Evolutionary conservation across 2,329 filamentous ascomycete species (phyloP).

Genomic region (Aspergillus fructus): DNA sequence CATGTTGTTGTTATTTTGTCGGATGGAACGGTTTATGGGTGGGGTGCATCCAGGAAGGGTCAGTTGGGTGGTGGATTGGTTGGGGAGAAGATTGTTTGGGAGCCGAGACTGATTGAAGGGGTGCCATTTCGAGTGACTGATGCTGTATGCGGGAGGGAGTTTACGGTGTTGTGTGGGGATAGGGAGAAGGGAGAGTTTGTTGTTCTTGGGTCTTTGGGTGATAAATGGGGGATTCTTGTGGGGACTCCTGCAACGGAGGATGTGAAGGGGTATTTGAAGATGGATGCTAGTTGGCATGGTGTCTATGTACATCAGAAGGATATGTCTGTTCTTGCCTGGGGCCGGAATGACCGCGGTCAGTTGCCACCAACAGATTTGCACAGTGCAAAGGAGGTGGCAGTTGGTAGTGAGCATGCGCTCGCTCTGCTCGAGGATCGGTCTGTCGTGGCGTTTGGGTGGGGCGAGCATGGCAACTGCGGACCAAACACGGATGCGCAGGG

Average conservation of each 20-base stretch:
- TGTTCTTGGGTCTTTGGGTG: conserved; percentile 63
- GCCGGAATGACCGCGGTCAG: conserved; percentile 82
- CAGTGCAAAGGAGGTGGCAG: conserved; percentile 62
- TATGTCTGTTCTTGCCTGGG: conserved; percentile 69
- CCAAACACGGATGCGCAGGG: conserved; percentile 59
- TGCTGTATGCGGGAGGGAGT: conserved; percentile 79
- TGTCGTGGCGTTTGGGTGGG: conserved; percentile 91
- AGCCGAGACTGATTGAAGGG: conserved; percentile 62
- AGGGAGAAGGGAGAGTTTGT: conserved; percentile 58
- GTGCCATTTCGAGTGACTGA: conserved; percentile 61
- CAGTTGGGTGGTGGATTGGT: conserved; percentile 67
- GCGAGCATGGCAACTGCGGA: conserved; percentile 96
- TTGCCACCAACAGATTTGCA: conserved; percentile 65
- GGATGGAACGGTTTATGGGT: conserved; percentile 78
- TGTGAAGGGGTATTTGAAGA: conserved; percentile 57
- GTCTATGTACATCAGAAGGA: conserved; percentile 68
- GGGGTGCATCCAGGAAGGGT: conserved; percentile 83
- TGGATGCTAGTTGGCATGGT: conserved; percentile 79
- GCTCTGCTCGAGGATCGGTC: conserved; percentile 64
- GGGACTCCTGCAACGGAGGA: conserved; percentile 49
- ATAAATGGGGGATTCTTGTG: conserved; percentile 69
- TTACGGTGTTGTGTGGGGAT: conserved; percentile 68
- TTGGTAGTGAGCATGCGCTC: conserved; percentile 88
- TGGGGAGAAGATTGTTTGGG: conserved; percentile 50
- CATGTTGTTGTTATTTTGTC: conserved; percentile 73